Evolutionary conservation across 2,329 filamentous ascomycete species (phyloP).

Genomic region (Dendryphion nanum): DNA sequence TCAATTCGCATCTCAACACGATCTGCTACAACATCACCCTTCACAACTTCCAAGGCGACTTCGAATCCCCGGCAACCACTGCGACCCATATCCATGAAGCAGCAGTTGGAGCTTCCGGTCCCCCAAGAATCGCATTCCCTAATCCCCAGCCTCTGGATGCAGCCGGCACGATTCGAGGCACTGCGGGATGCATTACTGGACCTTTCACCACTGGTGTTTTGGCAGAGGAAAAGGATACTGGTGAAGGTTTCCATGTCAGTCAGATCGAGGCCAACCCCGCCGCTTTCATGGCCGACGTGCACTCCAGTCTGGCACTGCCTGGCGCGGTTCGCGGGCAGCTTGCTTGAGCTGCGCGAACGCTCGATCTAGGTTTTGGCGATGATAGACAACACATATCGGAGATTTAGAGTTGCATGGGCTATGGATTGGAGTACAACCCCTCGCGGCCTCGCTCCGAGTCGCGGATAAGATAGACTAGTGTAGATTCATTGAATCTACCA

Average conservation of each 20-base stretch:
- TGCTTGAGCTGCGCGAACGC: too few species aligned
- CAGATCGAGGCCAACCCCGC: constrained; percentile 52
- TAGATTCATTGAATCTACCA: too few species aligned
- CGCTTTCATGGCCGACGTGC: constrained; percentile 54
- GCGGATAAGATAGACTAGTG: too few species aligned
- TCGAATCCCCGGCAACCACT: constrained; percentile 52
- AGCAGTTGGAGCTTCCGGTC: constrained; percentile 46
- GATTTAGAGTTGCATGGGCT: too few species aligned
- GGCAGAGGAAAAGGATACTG: constrained; percentile 48
- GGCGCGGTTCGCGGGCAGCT: constrained; percentile 55
- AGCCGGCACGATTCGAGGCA: constrained; percentile 14
- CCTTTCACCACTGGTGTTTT: constrained; percentile 28
- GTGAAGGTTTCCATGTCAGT: constrained; percentile 49
- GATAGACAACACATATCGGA: too few species aligned
- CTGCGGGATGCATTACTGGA: constrained; percentile 23
- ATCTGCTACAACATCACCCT: constrained; percentile 54
- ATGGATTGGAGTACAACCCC: too few species aligned
- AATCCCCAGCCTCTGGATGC: constrained; percentile 19
- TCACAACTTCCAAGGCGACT: constrained; percentile 50
- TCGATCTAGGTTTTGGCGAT: too few species aligned
- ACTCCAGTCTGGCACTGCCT: constrained; percentile 52
- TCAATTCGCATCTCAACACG: constrained; percentile 47
- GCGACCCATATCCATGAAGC: constrained; percentile 59
- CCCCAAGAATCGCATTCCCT: constrained; percentile 44
- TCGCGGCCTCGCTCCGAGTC: too few species aligned